A percentile compares a stretch with the other conserved stretches of the same genome.
These are phyloP conservation scores for Cryptosporidium tyzzeri DNA, from an alignment of 169 alveolate genomes.

Conservation along the genomic window DNA sequence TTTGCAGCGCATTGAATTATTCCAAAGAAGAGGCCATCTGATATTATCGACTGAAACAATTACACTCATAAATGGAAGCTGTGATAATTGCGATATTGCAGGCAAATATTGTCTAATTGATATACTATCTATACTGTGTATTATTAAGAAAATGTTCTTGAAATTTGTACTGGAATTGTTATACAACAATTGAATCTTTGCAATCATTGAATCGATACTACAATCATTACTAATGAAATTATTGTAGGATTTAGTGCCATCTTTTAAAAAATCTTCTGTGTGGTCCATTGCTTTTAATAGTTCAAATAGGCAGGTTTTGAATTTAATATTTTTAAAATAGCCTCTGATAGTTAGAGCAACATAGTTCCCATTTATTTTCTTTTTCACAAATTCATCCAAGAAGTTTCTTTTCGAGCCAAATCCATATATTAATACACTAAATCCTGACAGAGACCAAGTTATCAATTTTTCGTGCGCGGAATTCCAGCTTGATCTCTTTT, in stretches of 20 bases:
- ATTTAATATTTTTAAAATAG: conserved; percentile 44
- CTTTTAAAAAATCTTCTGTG: neutral
- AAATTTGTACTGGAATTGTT: neutral
- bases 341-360: conserved; percentile 46
- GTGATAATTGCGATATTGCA: conserved; percentile 44
- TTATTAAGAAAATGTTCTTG: conserved; percentile 18
- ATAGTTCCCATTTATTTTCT: conserved; percentile 11
- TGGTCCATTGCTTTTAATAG: conserved; percentile 5
- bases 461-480: neutral
- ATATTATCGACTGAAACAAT: conserved; percentile 51
- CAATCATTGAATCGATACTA: conserved; percentile 26
- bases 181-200: conserved; percentile 17
- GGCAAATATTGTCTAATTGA: conserved; percentile 69
- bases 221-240: conserved; percentile 1
- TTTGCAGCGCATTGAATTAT: conserved; percentile 30
- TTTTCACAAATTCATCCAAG: conserved; percentile 35
- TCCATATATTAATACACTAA: conserved; percentile 61
- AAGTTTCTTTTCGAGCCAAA: conserved; percentile 43
- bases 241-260: neutral
- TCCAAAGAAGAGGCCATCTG: conserved; percentile 75
- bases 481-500: conserved; percentile 8
- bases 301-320: conserved; percentile 45
- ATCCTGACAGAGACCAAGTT: conserved; percentile 62
- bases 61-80: conserved; percentile 31
- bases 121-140: conserved; percentile 51